Base-by-base conservation (phyloP, 2,329 filamentous ascomycete genomes). In the Xylariaceae sp. region DNA sequence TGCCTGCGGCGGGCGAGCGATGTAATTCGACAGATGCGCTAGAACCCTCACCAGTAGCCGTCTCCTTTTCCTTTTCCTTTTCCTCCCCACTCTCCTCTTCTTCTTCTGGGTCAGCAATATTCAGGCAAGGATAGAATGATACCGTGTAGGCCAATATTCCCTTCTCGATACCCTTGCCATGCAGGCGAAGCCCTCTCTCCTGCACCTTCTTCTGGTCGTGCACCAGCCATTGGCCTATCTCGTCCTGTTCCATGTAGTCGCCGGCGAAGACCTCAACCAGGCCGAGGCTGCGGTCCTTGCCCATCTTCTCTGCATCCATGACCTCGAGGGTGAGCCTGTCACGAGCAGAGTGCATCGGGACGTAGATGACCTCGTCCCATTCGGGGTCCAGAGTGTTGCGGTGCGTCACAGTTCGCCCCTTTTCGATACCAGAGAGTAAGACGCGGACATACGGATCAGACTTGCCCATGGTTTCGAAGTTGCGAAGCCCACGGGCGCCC, bases 361-460 rank as follows among this genome's bases (percentile, higher is more conserved):
- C 75, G 57, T 98, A 98, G 15, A 96, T 76, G 16, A 98, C 81
- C 64, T 98, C 92, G 55, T 98, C 88, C 82, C 86, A 98, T 37
- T 92, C 85, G 2, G 92, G 92, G 59, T 94, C 88, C 41, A 98
- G 78, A 46, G 96, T 94, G 65, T 95, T 98, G 59, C 88, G 82
- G 70, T 92, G 95, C 0, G 90, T 97, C 35, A 98, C 92, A 2
- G 92, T 97, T 41, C 89, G 81, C 8, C 78, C 88, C 62, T 90
- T 94, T 59, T 92, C 84, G 40, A 97, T 81, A 31, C 92, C 90
- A 33, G 89, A 95, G 6, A 96, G 74, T 37, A 96, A 65, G 1
- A 97, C 84, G 29, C 90, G 83, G 15, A 82, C 86, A 55, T 98
- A 98, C 0, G 92, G 88, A 62, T 98, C 94, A 1, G 92, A 97